Base-by-base conservation (phyloP, 1,139 yeast species). In the Magnusiomyces paraingens region DNA sequence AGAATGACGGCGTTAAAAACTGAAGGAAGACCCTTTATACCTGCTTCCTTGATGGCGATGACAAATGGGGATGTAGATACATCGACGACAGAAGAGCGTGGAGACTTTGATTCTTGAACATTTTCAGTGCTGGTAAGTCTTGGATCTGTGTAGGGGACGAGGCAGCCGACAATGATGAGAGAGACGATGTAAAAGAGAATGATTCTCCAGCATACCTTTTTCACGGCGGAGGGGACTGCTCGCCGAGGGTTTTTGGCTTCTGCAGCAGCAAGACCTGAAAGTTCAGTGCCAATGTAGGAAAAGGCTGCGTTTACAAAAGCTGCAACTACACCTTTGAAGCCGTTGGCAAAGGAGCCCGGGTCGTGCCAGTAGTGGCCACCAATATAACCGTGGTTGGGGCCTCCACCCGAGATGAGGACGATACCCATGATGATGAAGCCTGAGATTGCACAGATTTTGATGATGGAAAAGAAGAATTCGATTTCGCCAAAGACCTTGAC, bases 251-350 rank as follows among this genome's bases (percentile, higher is more conserved):
- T 68, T 72, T 74, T 73, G 45, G 79, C 69, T 60, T 78, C 82
- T 39, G 83, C 83, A 22, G 82, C 80, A 26, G 95, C 93, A 58
- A 90, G 76, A 56, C 95, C 95, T 58, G 84, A 84, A 64, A 86
- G 76, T 72, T 88, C 96, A 55, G 86, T 81, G 61, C 95, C 94
- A 54, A 90, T 88, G 63, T 86, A 86, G 1, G 96, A 83, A 71
- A 89, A 90, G 1, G 96, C 95, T 26, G 96, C 95, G 43, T 85
- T 82, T 54, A 90, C 86, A 66, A 91, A 84, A 52, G 85, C 85
- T 38, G 87, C 73, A 66, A 91, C 81, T 46, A 88, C 81, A 64
- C 96, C 97, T 67, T 89, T 88, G 75, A 80, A 87, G 58, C 75
- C 91, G 76, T 70, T 71, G 58, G 72, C 76, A 64, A 84, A 83